A percentile compares a stretch with the other conserved stretches of the same genome.
phyloP scores from a whole-genome alignment of 805 yeast species.

The Tetrapisispora pingtungensis region DNA sequence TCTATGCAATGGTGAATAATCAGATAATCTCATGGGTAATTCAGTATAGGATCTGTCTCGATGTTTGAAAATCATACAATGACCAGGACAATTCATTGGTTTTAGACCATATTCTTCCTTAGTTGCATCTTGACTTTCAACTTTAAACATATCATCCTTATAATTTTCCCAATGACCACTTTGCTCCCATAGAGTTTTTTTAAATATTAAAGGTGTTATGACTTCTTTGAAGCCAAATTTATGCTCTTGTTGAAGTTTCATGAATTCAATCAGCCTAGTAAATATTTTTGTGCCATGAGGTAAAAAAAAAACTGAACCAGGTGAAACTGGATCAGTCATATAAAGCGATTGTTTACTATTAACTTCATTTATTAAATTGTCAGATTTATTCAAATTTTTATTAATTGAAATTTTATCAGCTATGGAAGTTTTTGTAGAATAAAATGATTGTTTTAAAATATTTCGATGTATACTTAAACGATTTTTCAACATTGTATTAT shows the following conservation, averaged over 20 bases:
- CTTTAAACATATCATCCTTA: conserved; percentile 88
- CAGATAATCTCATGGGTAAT: conserved; percentile 98
- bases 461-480: background rate
- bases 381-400: background rate
- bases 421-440: background rate
- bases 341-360: conserved; percentile 63
- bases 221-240: conserved; percentile 85
- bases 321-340: conserved; percentile 70
- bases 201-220: conserved; percentile 81
- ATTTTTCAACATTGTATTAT: background rate
- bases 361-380: conserved; percentile 9
- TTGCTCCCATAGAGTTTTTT: conserved; percentile 72
- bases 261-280: conserved; percentile 66
- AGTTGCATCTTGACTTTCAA: conserved; percentile 41
- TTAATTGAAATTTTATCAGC: background rate
- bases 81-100: conserved; percentile 91
- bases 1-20: conserved; percentile 94
- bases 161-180: conserved; percentile 97
- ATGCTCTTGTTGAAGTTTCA: conserved; percentile 66
- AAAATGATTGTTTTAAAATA: background rate
- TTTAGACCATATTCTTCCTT: conserved; percentile 65
- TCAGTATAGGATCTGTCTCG: conserved; percentile 95
- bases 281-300: conserved; percentile 89
- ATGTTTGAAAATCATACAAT: conserved; percentile 83
- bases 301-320: conserved; percentile 85